A percentile compares a stretch with the other conserved stretches of the same genome.
Conservation (phyloP, 805 yeast species). For the Hanseniaspora singularis region DNA sequence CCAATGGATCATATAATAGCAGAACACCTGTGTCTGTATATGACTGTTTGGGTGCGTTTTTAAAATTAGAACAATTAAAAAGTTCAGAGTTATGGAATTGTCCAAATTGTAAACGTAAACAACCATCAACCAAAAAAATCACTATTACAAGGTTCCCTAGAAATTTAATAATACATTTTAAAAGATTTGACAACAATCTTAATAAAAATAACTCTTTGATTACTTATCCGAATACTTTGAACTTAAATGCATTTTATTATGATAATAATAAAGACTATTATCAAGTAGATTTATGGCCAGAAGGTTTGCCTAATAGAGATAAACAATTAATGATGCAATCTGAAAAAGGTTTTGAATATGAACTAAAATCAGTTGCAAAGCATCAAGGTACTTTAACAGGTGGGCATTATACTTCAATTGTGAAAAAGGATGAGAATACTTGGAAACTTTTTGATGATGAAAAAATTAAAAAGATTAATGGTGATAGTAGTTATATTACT, state of each 20-base stretch:
- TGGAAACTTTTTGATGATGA: constrained; percentile 85
- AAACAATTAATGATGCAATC: constrained; percentile 29
- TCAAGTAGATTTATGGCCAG: constrained; percentile 25
- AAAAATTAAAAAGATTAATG: constrained; percentile 43
- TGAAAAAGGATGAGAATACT: constrained; percentile 27
- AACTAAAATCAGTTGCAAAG: constrained; percentile 67
- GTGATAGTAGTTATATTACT: constrained; percentile 45
- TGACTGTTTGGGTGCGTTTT: constrained; percentile 68
- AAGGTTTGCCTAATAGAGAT: constrained; percentile 52
- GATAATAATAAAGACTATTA: constrained; percentile 17
- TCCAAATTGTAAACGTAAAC: constrained; percentile 54
- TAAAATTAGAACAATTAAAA: constrained; percentile 58
- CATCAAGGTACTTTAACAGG: constrained; percentile 73
- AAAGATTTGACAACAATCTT: constrained; percentile 48
- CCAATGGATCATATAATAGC: constrained; percentile 31
- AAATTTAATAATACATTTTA: constrained; percentile 69
- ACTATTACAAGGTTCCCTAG: constrained; percentile 68
- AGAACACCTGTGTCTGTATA: constrained; percentile 30
- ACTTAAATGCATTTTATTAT: constrained; percentile 67
- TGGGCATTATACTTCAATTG: constrained; percentile 82
- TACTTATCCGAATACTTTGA: constrained; percentile 53
- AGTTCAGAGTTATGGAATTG: constrained; percentile 80
- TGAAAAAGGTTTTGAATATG: constrained; percentile 60
- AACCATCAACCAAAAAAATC: constrained; percentile 55
- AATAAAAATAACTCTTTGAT: constrained; percentile 53